These are phyloP conservation scores for Elsinoe necatrix DNA, from an alignment of 2,329 filamentous ascomycete genomes.

Conservation along the genomic window DNA sequence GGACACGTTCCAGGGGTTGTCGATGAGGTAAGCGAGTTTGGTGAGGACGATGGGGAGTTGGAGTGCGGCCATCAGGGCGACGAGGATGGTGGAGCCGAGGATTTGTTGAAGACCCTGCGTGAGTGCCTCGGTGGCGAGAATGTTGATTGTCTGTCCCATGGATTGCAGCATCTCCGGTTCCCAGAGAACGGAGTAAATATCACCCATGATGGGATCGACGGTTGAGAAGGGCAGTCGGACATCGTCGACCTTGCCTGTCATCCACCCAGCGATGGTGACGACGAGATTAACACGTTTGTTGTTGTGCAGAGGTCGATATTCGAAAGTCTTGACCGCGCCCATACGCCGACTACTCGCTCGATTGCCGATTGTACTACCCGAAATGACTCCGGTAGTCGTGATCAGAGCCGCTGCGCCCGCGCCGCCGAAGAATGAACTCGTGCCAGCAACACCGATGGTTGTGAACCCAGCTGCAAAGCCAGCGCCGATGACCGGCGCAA, in stretches of 20 bases:
- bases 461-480: constrained; percentile 91
- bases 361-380: constrained; percentile 77
- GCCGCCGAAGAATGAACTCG: constrained; percentile 79
- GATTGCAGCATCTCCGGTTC: constrained; percentile 96
- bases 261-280: constrained; percentile 92
- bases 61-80: constrained; percentile 83
- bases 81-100: constrained; percentile 78
- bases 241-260: constrained; percentile 96
- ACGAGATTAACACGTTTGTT: constrained; percentile 96
- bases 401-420: constrained; percentile 90
- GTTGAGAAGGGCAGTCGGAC: constrained; percentile 93
- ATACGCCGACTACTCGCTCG: constrained; percentile 80
- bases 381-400: constrained; percentile 77
- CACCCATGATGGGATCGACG: constrained; percentile 94
- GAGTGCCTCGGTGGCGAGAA: constrained; percentile 93
- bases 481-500: constrained; percentile 88
- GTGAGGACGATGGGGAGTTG: constrained; percentile 87
- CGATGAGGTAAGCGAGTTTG: constrained; percentile 91
- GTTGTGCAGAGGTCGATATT: constrained; percentile 93
- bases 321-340: constrained; percentile 89
- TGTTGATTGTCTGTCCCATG: constrained; percentile 98
- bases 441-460: constrained; percentile 86
- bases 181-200: constrained; percentile 94
- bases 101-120: constrained; percentile 96
- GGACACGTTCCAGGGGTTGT: constrained; percentile 98